Evolutionary conservation across 352 stramenopile genomes (phyloP), one percentile per base, ranked within the genome.

Genomic region (Pythium rishiriense): DNA sequence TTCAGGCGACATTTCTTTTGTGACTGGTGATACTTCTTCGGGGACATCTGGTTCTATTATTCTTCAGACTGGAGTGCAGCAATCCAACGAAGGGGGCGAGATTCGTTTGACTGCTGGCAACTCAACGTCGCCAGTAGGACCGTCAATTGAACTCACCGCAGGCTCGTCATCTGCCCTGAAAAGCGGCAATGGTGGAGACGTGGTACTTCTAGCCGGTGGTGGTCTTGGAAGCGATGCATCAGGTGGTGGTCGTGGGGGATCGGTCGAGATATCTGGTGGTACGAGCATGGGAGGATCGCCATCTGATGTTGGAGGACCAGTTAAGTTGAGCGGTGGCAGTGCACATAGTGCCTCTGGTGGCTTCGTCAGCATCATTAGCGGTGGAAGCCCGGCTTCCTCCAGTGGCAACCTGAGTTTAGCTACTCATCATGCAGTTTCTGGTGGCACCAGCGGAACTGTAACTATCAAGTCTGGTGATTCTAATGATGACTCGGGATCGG

Each of bases 61-160:
- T 21, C 50, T 92, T 31, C 71, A 70, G 21, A 81, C 72, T 53
- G 83, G 83, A n/a, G 52, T 76, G 25, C 70, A 82, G 39, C 69
- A 63, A 8, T 66, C 68, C 17, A 49, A 63, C 24, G 42, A 73
- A 62, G 73, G 74, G 19, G 71, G 64, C 6, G 65, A 79, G 26
- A 78, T 91, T 49, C 51, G 68, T 53, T 21, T 90, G 47, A 28
- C 43, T 45, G 72, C 69, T 51, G 81, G 79, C 8, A 62, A 78
- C 51, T 64, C 78, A 49, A 69, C 47, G 46, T 57, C 67, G 50
- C 65, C 62, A 31, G 74, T 72, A 25, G 81, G 78, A 29, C 70
- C 79, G 35, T 54, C 57, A 1, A 58, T 87, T 15, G 58, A 68
- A 29, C 71, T 88, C 50, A 66, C 61, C 37, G 72, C 65, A 43